Conservation (phyloP, 306 rosid species). For the Hippophae tibetana region DNA sequence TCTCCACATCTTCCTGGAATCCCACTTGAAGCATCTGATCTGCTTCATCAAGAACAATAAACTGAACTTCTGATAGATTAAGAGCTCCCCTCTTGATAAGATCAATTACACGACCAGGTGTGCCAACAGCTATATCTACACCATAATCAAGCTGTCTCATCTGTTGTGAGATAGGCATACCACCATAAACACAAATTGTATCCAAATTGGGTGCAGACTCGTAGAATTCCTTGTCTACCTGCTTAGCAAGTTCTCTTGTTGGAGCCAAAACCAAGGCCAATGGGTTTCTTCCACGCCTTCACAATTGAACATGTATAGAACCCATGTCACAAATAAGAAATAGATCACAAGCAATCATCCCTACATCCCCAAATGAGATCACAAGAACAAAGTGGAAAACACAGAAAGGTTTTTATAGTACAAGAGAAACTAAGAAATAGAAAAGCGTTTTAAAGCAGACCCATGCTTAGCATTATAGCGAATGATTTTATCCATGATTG, state of each 20-base stretch:
- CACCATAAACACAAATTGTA: conserved; percentile 89
- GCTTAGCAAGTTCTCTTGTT: conserved; percentile 81
- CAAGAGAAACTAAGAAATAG: background rate
- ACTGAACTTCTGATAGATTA: conserved; percentile 72
- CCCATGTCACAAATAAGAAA: background rate
- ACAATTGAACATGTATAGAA: background rate
- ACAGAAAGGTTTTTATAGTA: background rate
- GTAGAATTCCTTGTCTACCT: conserved; percentile 77
- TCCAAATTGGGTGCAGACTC: conserved; percentile 84
- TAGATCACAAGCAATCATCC: conserved; percentile 4
- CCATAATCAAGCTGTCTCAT: conserved; percentile 89
- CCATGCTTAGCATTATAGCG: conserved; percentile 70
- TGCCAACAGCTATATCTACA: conserved; percentile 93
- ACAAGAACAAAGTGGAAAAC: background rate
- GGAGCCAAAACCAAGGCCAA: conserved; percentile 92
- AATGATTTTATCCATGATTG: conserved; percentile 74
- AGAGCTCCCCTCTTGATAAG: conserved; percentile 81
- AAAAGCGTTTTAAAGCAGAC: conserved; percentile 33
- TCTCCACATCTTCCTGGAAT: conserved; percentile 92
- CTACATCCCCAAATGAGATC: background rate
- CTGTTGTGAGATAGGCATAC: conserved; percentile 69
- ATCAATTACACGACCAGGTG: conserved; percentile 94
- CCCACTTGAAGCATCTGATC: conserved; percentile 99
- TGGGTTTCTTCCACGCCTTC: conserved; percentile 71
- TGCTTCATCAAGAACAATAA: conserved; percentile 89